Evolutionary conservation across 495 filamentous ascomycete species (phyloP), one percentile per base, ranked within the genome.

Genomic region (Rhypophila decipiens): DNA sequence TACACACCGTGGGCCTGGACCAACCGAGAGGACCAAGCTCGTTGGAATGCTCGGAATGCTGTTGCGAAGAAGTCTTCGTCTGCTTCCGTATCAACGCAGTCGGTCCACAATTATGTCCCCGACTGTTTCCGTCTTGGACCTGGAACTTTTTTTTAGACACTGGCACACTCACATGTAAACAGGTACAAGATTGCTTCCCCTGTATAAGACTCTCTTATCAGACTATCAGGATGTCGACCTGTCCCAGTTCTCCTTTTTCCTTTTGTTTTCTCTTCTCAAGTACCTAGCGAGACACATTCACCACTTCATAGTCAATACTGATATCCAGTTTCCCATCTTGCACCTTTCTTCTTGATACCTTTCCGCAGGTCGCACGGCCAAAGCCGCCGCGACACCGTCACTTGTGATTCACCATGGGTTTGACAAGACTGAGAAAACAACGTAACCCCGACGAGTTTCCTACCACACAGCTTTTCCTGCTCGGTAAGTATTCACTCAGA

Each of bases 381-480:
- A 39, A 20, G 4, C 38, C 38, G n/a, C 20, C 3, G 38, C 12
- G 15, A 64, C 63, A 61, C 55, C 35, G 47, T 52, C 52, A 50
- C 53, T 50, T 52, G 55, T 60, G 42, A 56, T 53, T 65, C 67
- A 58, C 68, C 61, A 74, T 74, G 71, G 50, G 61, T 58, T 62
- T 68, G 61, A 64, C 61, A 49, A 63, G 52, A 50, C 60, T 63
- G 55, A 64, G 55, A 63, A 59, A 60, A 35, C 68, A 59, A 40
- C 75, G 75, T 58, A 71, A 79, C 47, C 75, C 75, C 39, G 69
- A 76, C 62, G 71, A 75, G 50, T 93, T 91, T 54, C 87, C 87
- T 13, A 82, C 85, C 11, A 56, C 76, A n/a, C 87, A 93, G 57
- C 77, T 90, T 11, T 85, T 87, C 53, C 64, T 89, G 15, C 73